Conservation (phyloP, 2,329 filamentous ascomycete species). For the Colletotrichum scovillei region DNA sequence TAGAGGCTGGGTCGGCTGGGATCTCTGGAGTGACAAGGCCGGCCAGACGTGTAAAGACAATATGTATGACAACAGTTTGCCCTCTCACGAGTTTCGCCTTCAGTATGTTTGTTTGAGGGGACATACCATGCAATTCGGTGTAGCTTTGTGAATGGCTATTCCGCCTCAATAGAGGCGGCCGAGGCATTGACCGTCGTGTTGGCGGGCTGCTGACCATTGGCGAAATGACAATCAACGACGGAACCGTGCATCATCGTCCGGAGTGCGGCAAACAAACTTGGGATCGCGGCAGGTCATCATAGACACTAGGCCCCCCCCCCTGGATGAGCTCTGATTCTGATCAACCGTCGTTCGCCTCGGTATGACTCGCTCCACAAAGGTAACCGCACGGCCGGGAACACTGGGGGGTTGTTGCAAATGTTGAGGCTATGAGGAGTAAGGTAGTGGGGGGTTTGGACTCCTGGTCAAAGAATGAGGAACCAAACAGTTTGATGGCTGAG, state of each 20-base stretch:
- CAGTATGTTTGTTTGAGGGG: not conserved
- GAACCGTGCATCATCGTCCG: slow-evolving; percentile 14
- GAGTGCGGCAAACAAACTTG: slow-evolving; percentile 14
- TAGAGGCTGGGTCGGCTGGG: not conserved
- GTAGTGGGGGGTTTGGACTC: not conserved
- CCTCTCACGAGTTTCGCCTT: not conserved
- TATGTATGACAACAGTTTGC: not conserved
- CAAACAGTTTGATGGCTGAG: not conserved
- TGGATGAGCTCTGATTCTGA: slow-evolving; percentile 2
- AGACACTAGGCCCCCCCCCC: not conserved
- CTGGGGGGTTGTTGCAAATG: not conserved
- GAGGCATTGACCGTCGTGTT: not conserved
- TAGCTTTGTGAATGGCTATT: not conserved
- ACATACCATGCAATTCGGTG: not conserved
- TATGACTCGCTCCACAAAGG: slow-evolving; percentile 20
- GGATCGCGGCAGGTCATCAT: slow-evolving; percentile 17
- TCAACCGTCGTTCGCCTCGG: slow-evolving; percentile 12
- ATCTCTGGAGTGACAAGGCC: not conserved
- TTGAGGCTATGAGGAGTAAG: slow-evolving; percentile 3
- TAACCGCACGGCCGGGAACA: slow-evolving; percentile 8
- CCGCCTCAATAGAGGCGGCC: not conserved
- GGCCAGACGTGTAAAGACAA: not conserved
- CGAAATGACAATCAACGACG: slow-evolving; percentile 7
- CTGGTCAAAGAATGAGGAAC: not conserved
- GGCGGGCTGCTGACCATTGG: not conserved